These are phyloP conservation scores for Fonsecaea nubica DNA, from an alignment of 2,329 filamentous ascomycete genomes.

Conservation along the genomic window DNA sequence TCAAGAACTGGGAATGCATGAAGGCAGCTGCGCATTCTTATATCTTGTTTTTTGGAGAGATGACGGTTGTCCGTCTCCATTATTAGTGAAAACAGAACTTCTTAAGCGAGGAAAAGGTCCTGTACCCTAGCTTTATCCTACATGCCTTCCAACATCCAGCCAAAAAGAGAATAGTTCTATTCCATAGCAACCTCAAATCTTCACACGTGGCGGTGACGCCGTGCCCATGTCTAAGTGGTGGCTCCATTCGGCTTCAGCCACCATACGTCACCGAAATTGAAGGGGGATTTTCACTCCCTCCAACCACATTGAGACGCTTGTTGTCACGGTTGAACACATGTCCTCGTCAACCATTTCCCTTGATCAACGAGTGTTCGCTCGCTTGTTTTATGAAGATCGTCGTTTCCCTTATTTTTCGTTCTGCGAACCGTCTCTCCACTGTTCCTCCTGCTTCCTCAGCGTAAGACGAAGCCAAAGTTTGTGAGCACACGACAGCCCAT, in stretches of 20 bases:
- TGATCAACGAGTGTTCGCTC: constrained; percentile 2
- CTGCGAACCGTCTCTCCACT: background rate
- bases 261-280: constrained; percentile 26
- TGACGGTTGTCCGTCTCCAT: constrained; percentile 7
- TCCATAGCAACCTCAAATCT: background rate
- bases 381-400: constrained; percentile 5
- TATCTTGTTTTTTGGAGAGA: constrained; percentile 19
- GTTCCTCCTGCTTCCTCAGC: background rate
- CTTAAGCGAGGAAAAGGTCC: background rate
- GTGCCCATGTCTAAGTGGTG: background rate
- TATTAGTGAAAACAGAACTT: background rate
- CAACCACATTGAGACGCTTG: constrained; percentile 14
- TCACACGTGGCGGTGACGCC: constrained; percentile 7
- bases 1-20: background rate
- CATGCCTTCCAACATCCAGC: background rate
- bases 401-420: background rate
- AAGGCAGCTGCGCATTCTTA: background rate
- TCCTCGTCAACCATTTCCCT: background rate
- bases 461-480: background rate
- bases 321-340: constrained; percentile 2
- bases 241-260: constrained; percentile 24
- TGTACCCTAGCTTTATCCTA: constrained; percentile 9
- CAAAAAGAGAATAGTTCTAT: background rate
- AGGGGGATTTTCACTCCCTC: constrained; percentile 6
- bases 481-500: background rate